phyloP scores from a whole-genome alignment of 202 grass and related monocot genomes.

The Digitaria exilis region DNA sequence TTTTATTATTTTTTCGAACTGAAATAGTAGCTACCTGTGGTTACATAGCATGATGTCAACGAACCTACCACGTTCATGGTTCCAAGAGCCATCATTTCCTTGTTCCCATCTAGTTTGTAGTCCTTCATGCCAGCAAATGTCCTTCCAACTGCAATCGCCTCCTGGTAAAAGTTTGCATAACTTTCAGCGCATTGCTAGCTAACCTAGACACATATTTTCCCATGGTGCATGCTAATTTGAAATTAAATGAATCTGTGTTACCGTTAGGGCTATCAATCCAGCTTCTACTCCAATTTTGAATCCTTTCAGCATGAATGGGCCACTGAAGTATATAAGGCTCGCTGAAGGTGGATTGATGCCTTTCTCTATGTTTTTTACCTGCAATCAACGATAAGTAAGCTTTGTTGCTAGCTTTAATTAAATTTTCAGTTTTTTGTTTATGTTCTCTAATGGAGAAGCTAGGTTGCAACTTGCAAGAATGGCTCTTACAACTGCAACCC shows the following conservation, averaged over 20 bases:
- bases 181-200: background rate
- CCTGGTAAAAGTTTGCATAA: slow-evolving; percentile 46
- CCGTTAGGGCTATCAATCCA: slow-evolving; percentile 82
- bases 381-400: slow-evolving; percentile 23
- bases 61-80: slow-evolving; percentile 88
- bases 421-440: background rate
- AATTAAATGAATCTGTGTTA: slow-evolving; percentile 35
- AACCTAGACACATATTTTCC: background rate
- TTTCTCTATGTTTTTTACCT: slow-evolving; percentile 75
- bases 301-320: slow-evolving; percentile 57
- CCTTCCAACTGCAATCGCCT: slow-evolving; percentile 91
- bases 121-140: slow-evolving; percentile 82
- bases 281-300: slow-evolving; percentile 68
- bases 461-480: background rate
- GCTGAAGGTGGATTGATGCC: slow-evolving; percentile 79
- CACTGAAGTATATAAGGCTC: slow-evolving; percentile 59
- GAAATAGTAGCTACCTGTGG: slow-evolving; percentile 57
- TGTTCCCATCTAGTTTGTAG: slow-evolving; percentile 90
- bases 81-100: slow-evolving; percentile 90
- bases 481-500: slow-evolving; percentile 70
- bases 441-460: background rate
- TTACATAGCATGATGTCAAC: slow-evolving; percentile 83
- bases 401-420: background rate
- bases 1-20: background rate
- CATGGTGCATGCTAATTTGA: background rate